Conservation (phyloP, 208 protist species). For the Acanthamoeba divionensis region DNA sequence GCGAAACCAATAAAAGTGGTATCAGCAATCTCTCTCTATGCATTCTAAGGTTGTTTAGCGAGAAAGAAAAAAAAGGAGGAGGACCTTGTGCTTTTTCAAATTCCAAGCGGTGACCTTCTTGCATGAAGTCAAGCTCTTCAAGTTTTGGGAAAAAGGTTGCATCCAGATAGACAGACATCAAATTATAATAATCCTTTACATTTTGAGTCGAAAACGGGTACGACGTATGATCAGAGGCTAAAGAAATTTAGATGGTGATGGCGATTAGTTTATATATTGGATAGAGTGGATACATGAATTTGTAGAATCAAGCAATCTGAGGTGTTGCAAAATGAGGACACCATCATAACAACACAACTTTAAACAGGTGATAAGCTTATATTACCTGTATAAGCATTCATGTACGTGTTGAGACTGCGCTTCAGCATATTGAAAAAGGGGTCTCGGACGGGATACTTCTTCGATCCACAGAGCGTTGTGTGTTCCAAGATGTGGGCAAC, state of each 20-base stretch:
- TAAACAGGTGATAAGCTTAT: background rate
- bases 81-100: conserved; percentile 59
- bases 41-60: background rate
- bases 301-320: background rate
- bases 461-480: conserved; percentile 92
- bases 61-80: background rate
- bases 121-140: conserved; percentile 62
- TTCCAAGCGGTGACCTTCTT: conserved; percentile 72
- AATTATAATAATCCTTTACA: conserved; percentile 70
- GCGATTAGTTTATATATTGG: too few relatives aligned
- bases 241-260: background rate
- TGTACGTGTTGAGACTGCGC: conserved; percentile 75
- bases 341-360: background rate
- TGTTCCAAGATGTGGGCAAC: conserved; percentile 96
- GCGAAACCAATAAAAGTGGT: background rate
- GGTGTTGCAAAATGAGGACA: background rate
- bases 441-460: conserved; percentile 91
- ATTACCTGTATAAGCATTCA: conserved; percentile 71
- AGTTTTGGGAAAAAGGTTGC: conserved; percentile 68
- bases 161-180: conserved; percentile 75
- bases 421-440: conserved; percentile 84
- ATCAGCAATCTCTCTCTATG: background rate
- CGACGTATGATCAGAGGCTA: conserved; percentile 67
- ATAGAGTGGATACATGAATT: too few relatives aligned
- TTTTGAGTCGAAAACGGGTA: conserved; percentile 76